Base-by-base conservation (phyloP, 805 yeast genomes). In the Wickerhamiella allomyrinae region DNA sequence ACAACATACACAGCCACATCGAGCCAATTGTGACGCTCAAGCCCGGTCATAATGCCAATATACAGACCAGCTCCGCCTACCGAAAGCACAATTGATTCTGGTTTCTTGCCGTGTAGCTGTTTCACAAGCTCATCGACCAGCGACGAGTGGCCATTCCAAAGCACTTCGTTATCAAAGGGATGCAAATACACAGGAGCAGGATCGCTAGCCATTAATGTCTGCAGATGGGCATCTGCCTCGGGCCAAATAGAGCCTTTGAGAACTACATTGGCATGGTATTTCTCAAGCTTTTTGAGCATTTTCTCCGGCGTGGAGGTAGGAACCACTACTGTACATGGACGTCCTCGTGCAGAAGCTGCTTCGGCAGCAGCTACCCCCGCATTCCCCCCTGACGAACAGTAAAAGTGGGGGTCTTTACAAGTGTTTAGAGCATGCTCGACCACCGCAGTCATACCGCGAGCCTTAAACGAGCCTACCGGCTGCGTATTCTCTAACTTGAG, bases 321-420 rank as follows among this genome's bases (percentile, higher is more conserved):
- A 1, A 79, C 71, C 0, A 74, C 80, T 2, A 79, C 82, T 0
- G 79, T 74, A 49, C 79, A 73, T 1, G 53, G 55, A 7, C 42
- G 34, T 2, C 77, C 78, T 56, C 80, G 63, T 41, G 74, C 70
- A 43, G 72, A 74, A 3, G 95, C 94, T 14, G 94, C 81, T 57
- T 63, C 83, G 0, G 96, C 96, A 14, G 86, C 95, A 47, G 97
- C 97, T 54, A 86, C 89, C 2, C 97, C 97, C 48, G 93, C 97
- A 59, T 89, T 89, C 29, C 97, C 97, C 3, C 49, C 39, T 10
- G 51, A 44, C 53, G 94, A 85, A 0, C 94, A 93, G 60, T 83
- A 80, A 49, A 86, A 53, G 39, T 55, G 57, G 2, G 49, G 47
- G 19, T 37, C 21, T 3, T 42, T 44, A 39, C 31, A 37, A 14